Conservation (phyloP, 2,329 filamentous ascomycete species). For the Colletotrichum higginsianum region DNA sequence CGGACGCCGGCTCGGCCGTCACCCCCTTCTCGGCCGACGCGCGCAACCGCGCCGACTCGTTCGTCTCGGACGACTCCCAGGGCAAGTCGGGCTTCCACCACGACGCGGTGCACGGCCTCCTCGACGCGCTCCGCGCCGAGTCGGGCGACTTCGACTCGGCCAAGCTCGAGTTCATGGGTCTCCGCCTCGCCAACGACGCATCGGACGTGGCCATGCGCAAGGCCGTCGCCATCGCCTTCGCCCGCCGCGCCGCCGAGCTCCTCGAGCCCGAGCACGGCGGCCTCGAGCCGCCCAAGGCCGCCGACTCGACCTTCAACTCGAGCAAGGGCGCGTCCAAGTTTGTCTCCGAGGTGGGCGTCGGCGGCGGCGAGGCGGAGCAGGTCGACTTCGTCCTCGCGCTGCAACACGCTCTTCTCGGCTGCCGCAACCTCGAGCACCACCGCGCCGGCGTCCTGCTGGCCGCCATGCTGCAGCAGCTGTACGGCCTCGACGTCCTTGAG, state of each 20-base stretch:
- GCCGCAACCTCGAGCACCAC: slow-evolving; percentile 68
- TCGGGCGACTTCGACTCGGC: slow-evolving; percentile 84
- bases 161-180: slow-evolving; percentile 91
- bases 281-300: slow-evolving; percentile 75
- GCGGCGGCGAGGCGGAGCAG: slow-evolving; percentile 81
- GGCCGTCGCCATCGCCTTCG: slow-evolving; percentile 88
- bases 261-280: slow-evolving; percentile 64
- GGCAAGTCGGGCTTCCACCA: slow-evolving; percentile 80
- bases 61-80: slow-evolving; percentile 80
- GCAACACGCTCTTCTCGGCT: slow-evolving; percentile 82
- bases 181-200: slow-evolving; percentile 92
- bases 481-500: slow-evolving; percentile 86
- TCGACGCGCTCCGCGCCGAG: slow-evolving; percentile 85
- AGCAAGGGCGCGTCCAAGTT: slow-evolving; percentile 70
- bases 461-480: slow-evolving; percentile 86
- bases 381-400: slow-evolving; percentile 86
- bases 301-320: slow-evolving; percentile 71
- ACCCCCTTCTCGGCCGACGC: slow-evolving; percentile 66
- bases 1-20: slow-evolving; percentile 75
- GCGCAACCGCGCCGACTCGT: slow-evolving; percentile 77
- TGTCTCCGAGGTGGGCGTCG: slow-evolving; percentile 72
- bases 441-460: slow-evolving; percentile 77
- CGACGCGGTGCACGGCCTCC: slow-evolving; percentile 88
- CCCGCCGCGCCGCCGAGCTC: slow-evolving; percentile 83
- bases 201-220: slow-evolving; percentile 90